Base-by-base conservation (phyloP, 1,139 yeast species). In the Wickerhamiella infanticola region DNA sequence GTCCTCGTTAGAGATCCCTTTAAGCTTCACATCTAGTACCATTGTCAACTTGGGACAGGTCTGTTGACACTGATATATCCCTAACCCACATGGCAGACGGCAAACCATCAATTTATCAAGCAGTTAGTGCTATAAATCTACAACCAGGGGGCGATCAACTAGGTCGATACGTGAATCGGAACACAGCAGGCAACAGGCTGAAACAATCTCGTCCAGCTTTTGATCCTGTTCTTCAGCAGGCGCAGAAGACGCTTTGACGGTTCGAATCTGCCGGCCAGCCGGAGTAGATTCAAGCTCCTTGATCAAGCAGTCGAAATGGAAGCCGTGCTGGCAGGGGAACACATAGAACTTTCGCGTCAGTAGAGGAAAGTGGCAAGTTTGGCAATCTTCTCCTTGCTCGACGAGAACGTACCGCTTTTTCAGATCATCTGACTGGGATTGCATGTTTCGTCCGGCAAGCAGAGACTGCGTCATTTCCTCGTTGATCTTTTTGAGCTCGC, bases 241-340 rank as follows among this genome's bases (percentile, higher is more conserved):
- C 11, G 33, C 62, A 46, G 51, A 54, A 47, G 52, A 67, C 50
- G 65, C 68, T 51, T 77, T 79, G 45, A 79, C 65, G 45, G 69
- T 72, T 42, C 74, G 73, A 45, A 81, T 72, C 38, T 75, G 68
- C 57, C 80, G 70, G 43, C 76, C 72, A 56, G 85, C 85, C 36
- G 79, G 77, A 8, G 81, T 77, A 46, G 71, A 68, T 46, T 80
- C 60, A 39, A 81, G 73, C 37, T 66, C 66, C 48, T 76, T 73
- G 4, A 82, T 73, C 27, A 86, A 63, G 63, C 98, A 93, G 57
- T 86, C 95, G 47, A 80, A 79, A 60, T 93, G 98, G 65, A 83
- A 82, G 5, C 84, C 77, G 62, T 90, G 98, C 50, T 76, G 81
- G 58, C 98, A 90, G 0, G 96, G 95, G 58, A 86, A 90, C 8